A percentile compares a stretch with the other conserved stretches of the same genome.
phyloP scores from a whole-genome alignment of 495 filamentous ascomycete genomes.

The Aspergillus incahuasiensis region DNA sequence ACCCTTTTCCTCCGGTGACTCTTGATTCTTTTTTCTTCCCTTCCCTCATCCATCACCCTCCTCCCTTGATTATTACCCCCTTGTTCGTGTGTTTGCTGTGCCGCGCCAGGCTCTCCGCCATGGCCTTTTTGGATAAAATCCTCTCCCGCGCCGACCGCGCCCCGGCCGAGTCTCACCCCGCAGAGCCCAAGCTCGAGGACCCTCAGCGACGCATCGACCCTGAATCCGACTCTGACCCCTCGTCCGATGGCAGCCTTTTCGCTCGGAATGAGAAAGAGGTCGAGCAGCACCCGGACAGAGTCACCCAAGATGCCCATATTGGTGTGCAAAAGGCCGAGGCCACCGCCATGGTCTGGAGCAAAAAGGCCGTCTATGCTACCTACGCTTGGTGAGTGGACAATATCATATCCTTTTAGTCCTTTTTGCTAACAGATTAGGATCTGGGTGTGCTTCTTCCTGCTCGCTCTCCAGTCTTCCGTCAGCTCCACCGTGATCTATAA shows the following conservation, averaged over 20 bases:
- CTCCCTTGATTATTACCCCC: no score
- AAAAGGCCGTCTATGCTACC: slow-evolving; percentile 29
- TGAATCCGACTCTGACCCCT: not conserved
- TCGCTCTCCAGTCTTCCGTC: slow-evolving; percentile 36
- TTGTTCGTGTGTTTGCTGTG: not conserved
- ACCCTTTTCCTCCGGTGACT: no score
- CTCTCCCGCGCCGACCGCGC: slow-evolving; percentile 7
- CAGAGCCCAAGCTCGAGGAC: not conserved
- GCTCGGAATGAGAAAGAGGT: slow-evolving; percentile 29
- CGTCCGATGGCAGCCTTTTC: slow-evolving; percentile 11
- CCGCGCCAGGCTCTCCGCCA: not conserved
- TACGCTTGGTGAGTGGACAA: slow-evolving; percentile 31
- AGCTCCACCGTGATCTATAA: slow-evolving; percentile 25
- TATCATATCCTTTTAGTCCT: not conserved
- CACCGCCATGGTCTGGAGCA: slow-evolving; percentile 34
- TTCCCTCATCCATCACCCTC: no score
- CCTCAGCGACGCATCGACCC: not conserved
- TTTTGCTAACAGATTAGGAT: slow-evolving; percentile 24
- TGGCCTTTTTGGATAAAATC: slow-evolving; percentile 3
- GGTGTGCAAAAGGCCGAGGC: slow-evolving; percentile 44
- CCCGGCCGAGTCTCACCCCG: not conserved
- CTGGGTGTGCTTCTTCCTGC: slow-evolving; percentile 42
- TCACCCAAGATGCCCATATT: slow-evolving; percentile 28
- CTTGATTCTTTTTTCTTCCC: no score
- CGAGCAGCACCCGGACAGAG: slow-evolving; percentile 21